phyloP scores from a whole-genome alignment of 106 monocot species.

The Apostasia shenzhenica region DNA sequence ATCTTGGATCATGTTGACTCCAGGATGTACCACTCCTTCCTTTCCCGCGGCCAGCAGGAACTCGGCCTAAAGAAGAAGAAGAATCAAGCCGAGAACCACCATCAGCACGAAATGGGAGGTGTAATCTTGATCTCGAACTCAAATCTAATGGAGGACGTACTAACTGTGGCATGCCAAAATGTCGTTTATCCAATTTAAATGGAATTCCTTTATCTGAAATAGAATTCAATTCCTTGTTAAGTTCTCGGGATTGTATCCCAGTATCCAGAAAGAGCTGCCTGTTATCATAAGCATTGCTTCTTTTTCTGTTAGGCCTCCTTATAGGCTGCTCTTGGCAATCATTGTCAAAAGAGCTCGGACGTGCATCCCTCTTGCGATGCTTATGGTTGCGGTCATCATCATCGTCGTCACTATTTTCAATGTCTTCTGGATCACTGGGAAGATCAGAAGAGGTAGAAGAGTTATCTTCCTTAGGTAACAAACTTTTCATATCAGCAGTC shows the following conservation, averaged over 20 bases:
- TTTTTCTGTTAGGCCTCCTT: conserved; percentile 32
- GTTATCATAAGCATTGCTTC: conserved; percentile 42
- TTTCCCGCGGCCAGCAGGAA: conserved; percentile 59
- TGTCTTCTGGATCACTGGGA: conserved; percentile 61
- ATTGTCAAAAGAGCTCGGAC: conserved; percentile 28
- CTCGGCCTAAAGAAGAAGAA: conserved; percentile 30
- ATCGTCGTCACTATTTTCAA: conserved; percentile 80
- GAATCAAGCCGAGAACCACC: conserved; percentile 36
- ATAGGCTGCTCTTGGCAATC: conserved; percentile 28
- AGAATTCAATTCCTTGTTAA: conserved; percentile 21
- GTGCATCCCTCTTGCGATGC: conserved; percentile 75
- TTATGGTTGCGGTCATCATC: conserved; percentile 98
- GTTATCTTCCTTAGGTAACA: conserved; percentile 32
- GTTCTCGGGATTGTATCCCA: conserved; percentile 14
- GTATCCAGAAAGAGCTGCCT: conserved; percentile 25
- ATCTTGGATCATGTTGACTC: conserved; percentile 68
- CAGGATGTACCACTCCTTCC: conserved; percentile 47
- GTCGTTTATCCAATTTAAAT: conserved; percentile 41
- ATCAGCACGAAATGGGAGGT: conserved; percentile 28
- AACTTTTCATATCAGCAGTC: conserved; percentile 12
- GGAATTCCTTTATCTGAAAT: conserved; percentile 24
- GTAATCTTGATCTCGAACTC: conserved; percentile 28
- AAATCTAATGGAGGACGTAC: conserved; percentile 26
- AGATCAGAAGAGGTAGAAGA: conserved; percentile 45
- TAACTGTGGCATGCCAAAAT: conserved; percentile 9